These are phyloP conservation scores for Ophiostoma fasciatum DNA, from an alignment of 2,329 filamentous ascomycete species.

Conservation along the genomic window DNA sequence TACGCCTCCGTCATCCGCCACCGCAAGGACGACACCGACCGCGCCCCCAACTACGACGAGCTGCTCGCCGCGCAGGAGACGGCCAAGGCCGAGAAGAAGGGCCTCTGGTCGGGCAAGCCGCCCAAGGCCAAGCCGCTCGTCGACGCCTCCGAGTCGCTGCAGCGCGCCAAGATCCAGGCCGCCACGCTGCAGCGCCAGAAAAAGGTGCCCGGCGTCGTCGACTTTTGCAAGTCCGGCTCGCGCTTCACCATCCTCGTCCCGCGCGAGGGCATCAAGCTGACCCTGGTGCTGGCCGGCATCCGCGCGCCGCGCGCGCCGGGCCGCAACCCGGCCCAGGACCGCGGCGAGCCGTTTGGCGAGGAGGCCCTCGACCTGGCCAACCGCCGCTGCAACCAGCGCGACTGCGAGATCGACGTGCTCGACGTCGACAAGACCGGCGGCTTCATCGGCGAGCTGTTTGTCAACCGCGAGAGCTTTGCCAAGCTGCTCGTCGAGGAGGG, in stretches of 20 bases:
- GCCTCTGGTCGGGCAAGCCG: constrained; percentile 87
- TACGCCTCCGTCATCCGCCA: constrained; percentile 92
- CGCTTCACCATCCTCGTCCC: constrained; percentile 86
- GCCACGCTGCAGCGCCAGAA: constrained; percentile 79
- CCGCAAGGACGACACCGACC: constrained; percentile 84
- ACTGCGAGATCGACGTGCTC: constrained; percentile 90
- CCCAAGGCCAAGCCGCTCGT: constrained; percentile 68
- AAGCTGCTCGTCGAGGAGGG: constrained; percentile 90
- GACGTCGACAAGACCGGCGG: constrained; percentile 93
- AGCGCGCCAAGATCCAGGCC: constrained; percentile 91
- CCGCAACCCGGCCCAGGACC: constrained; percentile 55
- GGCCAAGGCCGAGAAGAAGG: constrained; percentile 78
- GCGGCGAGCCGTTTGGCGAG: constrained; percentile 84
- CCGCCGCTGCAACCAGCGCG: constrained; percentile 77
- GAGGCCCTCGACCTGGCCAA: constrained; percentile 89
- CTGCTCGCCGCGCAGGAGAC: constrained; percentile 64
- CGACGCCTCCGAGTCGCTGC: constrained; percentile 81
- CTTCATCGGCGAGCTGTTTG: constrained; percentile 87
- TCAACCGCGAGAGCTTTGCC: constrained; percentile 91
- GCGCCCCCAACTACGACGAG: constrained; percentile 88
- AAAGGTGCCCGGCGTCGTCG: constrained; percentile 83
- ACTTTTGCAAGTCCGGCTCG: constrained; percentile 95
- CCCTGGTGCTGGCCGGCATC: constrained; percentile 85
- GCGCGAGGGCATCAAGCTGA: constrained; percentile 86
- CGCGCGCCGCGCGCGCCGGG: constrained; percentile 78